Evolutionary conservation across 257 asterid genomes (phyloP), one percentile per base, ranked within the genome.

Genomic region (Ilex aquifolium): DNA sequence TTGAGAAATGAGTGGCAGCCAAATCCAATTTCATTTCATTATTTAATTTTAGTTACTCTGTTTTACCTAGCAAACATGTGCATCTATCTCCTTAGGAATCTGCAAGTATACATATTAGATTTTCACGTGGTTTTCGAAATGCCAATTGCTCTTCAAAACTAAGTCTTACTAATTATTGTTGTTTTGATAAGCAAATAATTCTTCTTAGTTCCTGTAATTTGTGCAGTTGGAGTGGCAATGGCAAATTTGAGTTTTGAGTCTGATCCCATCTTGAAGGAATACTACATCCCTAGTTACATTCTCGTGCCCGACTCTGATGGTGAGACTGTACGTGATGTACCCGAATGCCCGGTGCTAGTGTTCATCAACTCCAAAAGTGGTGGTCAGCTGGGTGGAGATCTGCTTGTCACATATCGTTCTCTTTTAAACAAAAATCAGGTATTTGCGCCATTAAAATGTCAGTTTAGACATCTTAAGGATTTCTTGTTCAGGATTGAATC

Each of bases 381-480:
- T 54, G 97, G 98, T 66, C 98, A 92, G 77, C 86, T 92, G 29
- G 97, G 98, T 56, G 97, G 93, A 46, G 84, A 85, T 67, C 95
- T 92, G 76, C 91, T 92, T 36, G 3, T 71, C 32, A 83, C 95
- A 15, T 89, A 75, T 53, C 81, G 83, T n/a, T 71, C 85, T 62
- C 73, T 92, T 65, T 79, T 92, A 48, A 85, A 92, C 74, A 62
- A 70, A 52, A 69, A 87, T 56, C 98, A 92, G 98, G 97, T 85
- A 62, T 49, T 74, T 61, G 56, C 11, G 30, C 56, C 44, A 11
- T 44, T 32, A 11, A 2, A 46, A 14, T 10, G 15, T 46, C 4
- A 21, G 52, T 46, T 46, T 46, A 10, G 52, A 46, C 13, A 10
- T 10, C n/a, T 46, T 46, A 14, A 14, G 11, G 42, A 36, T 36